Conservation (phyloP, 768 basidiomycete genomes). For the Candolleomyces efflorescens region DNA sequence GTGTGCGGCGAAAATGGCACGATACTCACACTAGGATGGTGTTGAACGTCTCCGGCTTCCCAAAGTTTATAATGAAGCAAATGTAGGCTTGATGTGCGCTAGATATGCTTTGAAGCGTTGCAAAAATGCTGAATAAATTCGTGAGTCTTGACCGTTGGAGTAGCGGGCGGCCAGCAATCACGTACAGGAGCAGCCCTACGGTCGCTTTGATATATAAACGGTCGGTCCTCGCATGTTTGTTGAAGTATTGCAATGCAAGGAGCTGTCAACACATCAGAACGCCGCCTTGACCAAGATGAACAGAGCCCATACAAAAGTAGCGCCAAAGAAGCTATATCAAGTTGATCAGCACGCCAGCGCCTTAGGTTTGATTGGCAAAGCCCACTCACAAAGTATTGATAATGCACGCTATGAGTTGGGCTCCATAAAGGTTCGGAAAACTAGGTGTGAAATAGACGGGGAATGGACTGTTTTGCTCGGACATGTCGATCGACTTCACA, state of each 20-base stretch:
- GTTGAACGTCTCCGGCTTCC: constrained; percentile 5
- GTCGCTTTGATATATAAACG: neutral
- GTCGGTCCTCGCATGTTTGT: neutral
- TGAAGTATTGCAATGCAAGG: constrained; percentile 8
- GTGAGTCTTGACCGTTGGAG: neutral
- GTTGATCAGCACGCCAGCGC: neutral
- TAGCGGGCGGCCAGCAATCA: neutral
- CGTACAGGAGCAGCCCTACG: constrained; percentile 1
- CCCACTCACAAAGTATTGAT: constrained; percentile 7
- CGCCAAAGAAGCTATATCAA: constrained; percentile 2
- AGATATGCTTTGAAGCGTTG: constrained; percentile 2
- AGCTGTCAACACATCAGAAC: neutral
- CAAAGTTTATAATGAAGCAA: constrained; percentile 5
- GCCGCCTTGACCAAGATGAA: neutral
- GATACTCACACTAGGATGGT: constrained; percentile 2
- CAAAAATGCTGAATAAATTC: neutral
- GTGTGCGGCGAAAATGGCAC: neutral
- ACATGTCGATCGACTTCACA: neutral
- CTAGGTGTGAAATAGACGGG: constrained; percentile 4
- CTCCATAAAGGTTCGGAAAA: constrained; percentile 7
- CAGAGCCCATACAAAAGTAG: neutral
- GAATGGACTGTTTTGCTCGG: constrained; percentile 2
- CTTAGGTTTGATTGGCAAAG: neutral
- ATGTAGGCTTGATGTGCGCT: constrained; percentile 6
- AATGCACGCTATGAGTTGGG: constrained; percentile 4